Evolutionary conservation across 192 early-diverging fungal genomes (phyloP), one percentile per base, ranked within the genome.

Genomic region (Backusella westeae): DNA sequence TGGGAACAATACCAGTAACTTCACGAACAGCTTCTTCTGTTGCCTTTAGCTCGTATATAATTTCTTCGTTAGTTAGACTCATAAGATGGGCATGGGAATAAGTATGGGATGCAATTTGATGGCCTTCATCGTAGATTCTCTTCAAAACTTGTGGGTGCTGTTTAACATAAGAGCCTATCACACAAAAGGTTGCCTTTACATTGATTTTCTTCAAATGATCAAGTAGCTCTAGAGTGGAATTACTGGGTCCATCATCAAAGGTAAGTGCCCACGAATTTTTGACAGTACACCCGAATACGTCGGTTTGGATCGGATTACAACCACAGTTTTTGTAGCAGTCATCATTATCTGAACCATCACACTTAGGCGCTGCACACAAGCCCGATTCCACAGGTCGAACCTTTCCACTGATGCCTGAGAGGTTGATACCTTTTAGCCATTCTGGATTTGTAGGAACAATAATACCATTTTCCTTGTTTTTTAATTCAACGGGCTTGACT

Each of bases 181-280:
- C 88, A 75, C 89, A 92, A 80, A 94, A 94, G 4, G 92, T 92
- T 1, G 86, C 92, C 74, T 91, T 92, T 63, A 92, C 67, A 63
- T 86, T 76, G 19, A 79, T 74, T 63, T 81, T 41, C 26, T 89
- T 81, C 5, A 94, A 78, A 1, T 78, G 69, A 71, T 89, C 86
- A 6, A 93, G 77, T 17, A 94, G 67, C n/a, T 76, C 77, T 21
- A 77, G 69, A 0, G 91, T 93, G 71, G 80, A 84, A 15, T 71
- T 39, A 34, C 88, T 82, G 7, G 89, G 89, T 70, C 88, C 88
- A 44, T 89, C 87, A 73, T 89, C 87, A 63, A 87, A 87, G 19
- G 87, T 89, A 69, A 87, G 79, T 17, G 87, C 84, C 80, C 80
- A 81, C 1, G 74, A 52, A 21, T 75, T 65, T 26, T 41, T 23